These are phyloP conservation scores for Vanrija sp. DNA, from an alignment of 1,284 basidiomycete species.

Conservation along the genomic window DNA sequence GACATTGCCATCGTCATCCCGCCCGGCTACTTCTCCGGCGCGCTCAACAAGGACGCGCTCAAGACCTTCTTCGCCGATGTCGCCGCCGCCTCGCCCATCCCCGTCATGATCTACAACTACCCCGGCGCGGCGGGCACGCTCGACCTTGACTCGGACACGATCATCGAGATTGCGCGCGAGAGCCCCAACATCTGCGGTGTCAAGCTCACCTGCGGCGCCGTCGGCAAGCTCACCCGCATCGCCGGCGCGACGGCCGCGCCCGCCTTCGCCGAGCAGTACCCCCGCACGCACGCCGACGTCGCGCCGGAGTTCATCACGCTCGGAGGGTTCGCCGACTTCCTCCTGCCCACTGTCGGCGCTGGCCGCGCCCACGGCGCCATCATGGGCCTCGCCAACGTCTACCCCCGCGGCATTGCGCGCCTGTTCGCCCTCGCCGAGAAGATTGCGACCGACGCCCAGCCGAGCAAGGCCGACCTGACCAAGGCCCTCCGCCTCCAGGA, in stretches of 20 bases:
- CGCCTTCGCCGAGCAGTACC: slow-evolving; percentile 58
- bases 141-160: slow-evolving; percentile 78
- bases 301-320: slow-evolving; percentile 62
- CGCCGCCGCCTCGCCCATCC: slow-evolving; percentile 70
- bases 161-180: slow-evolving; percentile 67
- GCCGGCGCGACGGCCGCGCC: slow-evolving; percentile 62
- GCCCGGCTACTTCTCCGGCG: slow-evolving; percentile 80
- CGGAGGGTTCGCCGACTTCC: slow-evolving; percentile 73
- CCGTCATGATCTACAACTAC: slow-evolving; percentile 87
- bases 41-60: slow-evolving; percentile 62
- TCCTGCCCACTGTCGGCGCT: slow-evolving; percentile 63
- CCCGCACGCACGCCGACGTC: slow-evolving; percentile 57
- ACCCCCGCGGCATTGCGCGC: slow-evolving; percentile 61
- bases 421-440: slow-evolving; percentile 60
- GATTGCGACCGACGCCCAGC: slow-evolving; percentile 55
- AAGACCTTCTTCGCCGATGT: slow-evolving; percentile 75
- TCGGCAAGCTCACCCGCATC: slow-evolving; percentile 83
- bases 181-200: slow-evolving; percentile 62
- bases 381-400: slow-evolving; percentile 72
- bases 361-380: slow-evolving; percentile 67
- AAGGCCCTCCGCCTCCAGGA: slow-evolving; percentile 74
- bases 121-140: slow-evolving; percentile 78
- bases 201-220: slow-evolving; percentile 84
- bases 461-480: slow-evolving; percentile 54
- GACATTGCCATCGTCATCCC: slow-evolving; percentile 78